Conservation (phyloP, 2,329 filamentous ascomycete species). For the Curvularia hawaiiensis region DNA sequence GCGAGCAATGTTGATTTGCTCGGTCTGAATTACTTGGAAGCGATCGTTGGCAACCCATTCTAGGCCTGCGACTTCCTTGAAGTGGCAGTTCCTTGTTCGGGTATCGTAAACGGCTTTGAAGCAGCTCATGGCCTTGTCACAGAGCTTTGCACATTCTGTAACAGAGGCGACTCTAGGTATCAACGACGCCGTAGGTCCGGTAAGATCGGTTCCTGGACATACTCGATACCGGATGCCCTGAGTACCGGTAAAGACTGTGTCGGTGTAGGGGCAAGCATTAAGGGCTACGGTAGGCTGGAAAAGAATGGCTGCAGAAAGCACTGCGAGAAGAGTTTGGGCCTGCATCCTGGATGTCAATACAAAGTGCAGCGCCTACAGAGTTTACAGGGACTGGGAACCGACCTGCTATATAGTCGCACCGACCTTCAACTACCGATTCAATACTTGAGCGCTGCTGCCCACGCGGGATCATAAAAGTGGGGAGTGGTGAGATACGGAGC, state of each 20-base stretch:
- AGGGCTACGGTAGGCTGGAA: constrained; percentile 22
- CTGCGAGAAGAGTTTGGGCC: constrained; percentile 15
- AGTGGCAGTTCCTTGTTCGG: constrained; percentile 25
- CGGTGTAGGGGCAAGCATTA: constrained; percentile 28
- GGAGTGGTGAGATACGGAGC: constrained; percentile 5
- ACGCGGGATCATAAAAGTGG: constrained; percentile 4
- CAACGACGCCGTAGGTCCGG: constrained; percentile 20
- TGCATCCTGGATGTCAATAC: constrained; percentile 21
- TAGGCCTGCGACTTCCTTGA: constrained; percentile 26
- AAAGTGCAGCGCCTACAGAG: constrained; percentile 11
- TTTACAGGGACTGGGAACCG: not conserved
- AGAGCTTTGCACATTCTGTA: constrained; percentile 28
- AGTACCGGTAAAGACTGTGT: constrained; percentile 26
- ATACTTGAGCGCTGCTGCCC: constrained; percentile 19
- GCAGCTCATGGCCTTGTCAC: constrained; percentile 27
- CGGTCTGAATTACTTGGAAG: constrained; percentile 30
- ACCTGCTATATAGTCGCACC: constrained; percentile 9
- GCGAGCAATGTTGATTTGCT: constrained; percentile 31
- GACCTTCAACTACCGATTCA: constrained; percentile 5
- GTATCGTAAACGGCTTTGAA: constrained; percentile 37
- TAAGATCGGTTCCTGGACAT: constrained; percentile 28
- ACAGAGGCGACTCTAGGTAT: constrained; percentile 23
- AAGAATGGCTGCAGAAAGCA: constrained; percentile 24
- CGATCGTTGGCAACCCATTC: constrained; percentile 27
- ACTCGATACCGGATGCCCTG: constrained; percentile 29